Evolutionary conservation across 257 asterid genomes (phyloP).

Genomic region (Ajuga chamaepitys): DNA sequence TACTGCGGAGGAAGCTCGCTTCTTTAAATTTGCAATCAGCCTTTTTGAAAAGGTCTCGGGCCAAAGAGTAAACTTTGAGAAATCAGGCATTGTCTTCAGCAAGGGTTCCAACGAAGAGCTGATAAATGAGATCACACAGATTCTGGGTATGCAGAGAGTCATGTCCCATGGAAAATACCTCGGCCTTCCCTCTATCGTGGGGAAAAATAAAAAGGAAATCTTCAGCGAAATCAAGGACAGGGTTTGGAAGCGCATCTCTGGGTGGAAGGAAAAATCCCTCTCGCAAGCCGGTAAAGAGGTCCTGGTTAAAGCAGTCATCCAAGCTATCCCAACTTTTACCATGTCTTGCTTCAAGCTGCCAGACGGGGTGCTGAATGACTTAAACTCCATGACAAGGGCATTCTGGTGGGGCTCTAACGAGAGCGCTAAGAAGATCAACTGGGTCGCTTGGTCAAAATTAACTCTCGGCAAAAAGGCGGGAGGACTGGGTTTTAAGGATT

Average conservation of each 20-base stretch:
- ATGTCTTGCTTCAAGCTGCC: no score
- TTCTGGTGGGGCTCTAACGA: no score
- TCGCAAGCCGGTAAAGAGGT: not conserved
- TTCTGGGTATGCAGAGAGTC: not conserved
- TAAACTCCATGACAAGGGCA: no score
- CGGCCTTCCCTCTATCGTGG: not conserved
- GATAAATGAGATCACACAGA: accelerated
- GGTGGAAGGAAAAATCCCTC: not conserved
- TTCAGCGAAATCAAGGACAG: not conserved
- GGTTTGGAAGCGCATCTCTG: not conserved
- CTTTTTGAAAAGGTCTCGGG: not conserved
- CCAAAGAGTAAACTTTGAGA: not conserved
- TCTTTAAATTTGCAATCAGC: no score
- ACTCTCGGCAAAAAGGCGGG: no score
- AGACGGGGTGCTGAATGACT: not conserved
- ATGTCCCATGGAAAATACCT: not conserved
- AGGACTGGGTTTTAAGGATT: no score
- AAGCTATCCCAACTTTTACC: not conserved
- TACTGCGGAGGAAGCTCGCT: no score
- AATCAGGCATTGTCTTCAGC: not conserved
- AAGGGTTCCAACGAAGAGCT: no score
- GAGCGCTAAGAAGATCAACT: no score
- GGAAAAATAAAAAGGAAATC: not conserved
- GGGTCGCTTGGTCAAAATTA: no score
- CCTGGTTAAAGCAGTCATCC: not conserved